Evolutionary conservation across 2,329 filamentous ascomycete genomes (phyloP).

Genomic region (Drechslerella stenobrocha): DNA sequence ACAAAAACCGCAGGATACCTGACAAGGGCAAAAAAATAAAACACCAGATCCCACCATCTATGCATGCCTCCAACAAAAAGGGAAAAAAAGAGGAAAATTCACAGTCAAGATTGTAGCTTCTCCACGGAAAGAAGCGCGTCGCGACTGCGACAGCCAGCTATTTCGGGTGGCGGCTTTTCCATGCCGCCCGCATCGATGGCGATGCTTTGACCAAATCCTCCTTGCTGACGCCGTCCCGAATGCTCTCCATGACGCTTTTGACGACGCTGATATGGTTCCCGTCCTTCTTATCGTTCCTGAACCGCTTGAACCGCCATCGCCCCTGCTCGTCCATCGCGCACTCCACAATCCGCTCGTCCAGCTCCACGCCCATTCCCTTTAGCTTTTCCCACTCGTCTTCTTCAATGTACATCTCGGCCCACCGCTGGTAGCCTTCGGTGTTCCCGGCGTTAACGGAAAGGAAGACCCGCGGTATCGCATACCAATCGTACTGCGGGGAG

Average conservation of each 20-base stretch:
- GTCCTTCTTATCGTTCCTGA: conserved; percentile 88
- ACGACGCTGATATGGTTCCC: conserved; percentile 87
- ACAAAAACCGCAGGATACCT: neutral
- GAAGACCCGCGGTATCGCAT: conserved; percentile 36
- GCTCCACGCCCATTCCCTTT: conserved; percentile 71
- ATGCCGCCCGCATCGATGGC: conserved; percentile 72
- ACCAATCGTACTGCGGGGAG: conserved; percentile 44
- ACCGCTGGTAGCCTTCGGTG: conserved; percentile 66
- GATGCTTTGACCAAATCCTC: conserved; percentile 74
- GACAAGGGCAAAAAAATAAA: conserved; percentile 15
- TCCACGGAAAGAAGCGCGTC: too few species aligned
- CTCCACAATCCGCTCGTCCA: conserved; percentile 88
- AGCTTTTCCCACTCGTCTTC: conserved; percentile 80
- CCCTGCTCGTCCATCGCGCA: conserved; percentile 76
- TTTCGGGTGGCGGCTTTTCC: conserved; percentile 66
- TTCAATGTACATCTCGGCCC: conserved; percentile 69
- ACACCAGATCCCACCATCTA: conserved; percentile 43
- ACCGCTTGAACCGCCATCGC: conserved; percentile 83
- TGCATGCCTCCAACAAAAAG: conserved; percentile 24
- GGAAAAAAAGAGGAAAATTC: conserved; percentile 8
- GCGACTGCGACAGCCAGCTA: neutral
- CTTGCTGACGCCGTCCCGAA: conserved; percentile 80
- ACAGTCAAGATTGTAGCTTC: neutral
- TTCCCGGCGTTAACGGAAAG: conserved; percentile 41
- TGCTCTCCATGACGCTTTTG: conserved; percentile 83